phyloP scores from a whole-genome alignment of 1,284 basidiomycete genomes.

The Rhodotorula sp. region DNA sequence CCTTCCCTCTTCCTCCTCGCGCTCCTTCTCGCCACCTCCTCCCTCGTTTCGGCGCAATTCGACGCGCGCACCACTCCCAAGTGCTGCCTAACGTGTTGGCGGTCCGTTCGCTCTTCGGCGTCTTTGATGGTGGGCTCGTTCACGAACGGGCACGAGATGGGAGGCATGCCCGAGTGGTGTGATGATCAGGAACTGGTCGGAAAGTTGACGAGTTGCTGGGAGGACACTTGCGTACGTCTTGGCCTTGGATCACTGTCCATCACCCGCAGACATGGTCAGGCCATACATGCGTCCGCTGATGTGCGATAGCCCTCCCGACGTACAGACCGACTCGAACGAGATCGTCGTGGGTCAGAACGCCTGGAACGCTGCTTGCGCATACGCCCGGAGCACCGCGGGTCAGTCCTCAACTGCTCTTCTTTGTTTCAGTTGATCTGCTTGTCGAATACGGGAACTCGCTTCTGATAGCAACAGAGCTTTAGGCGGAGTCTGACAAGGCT shows the following conservation, averaged over 20 bases:
- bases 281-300: no score
- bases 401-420: background rate
- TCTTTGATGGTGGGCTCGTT: background rate
- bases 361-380: slow-evolving; percentile 5
- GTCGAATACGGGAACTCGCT: background rate
- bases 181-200: background rate
- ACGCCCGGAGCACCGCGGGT: background rate
- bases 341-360: background rate
- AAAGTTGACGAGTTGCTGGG: background rate
- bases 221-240: background rate
- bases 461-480: background rate
- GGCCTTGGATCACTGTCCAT: no score
- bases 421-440: background rate
- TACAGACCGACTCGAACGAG: slow-evolving; percentile 1
- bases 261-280: background rate
- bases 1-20: background rate
- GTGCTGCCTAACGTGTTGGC: slow-evolving; percentile 10
- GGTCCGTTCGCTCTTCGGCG: background rate
- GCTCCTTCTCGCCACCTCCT: background rate
- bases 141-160: background rate
- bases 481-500: no score
- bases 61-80: background rate
- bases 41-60: slow-evolving; percentile 3
- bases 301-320: no score
- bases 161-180: background rate